Evolutionary conservation across 2,329 filamentous ascomycete genomes (phyloP).

Genomic region (Trichoderma koningii): DNA sequence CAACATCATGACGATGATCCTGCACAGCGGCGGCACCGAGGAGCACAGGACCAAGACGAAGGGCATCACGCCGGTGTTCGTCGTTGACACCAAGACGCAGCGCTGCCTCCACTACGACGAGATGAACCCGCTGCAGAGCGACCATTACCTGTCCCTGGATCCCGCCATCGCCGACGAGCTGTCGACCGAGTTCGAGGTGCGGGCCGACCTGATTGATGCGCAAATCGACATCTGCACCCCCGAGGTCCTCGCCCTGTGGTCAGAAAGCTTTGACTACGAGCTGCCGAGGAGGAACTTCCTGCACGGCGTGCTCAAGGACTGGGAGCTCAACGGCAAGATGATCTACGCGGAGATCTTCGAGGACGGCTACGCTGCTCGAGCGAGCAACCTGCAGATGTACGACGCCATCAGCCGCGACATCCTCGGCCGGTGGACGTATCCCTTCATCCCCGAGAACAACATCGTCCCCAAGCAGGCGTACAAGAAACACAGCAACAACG

Average conservation of each 20-base stretch:
- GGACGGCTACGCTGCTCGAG: constrained; percentile 82
- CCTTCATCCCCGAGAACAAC: constrained; percentile 87
- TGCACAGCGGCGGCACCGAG: constrained; percentile 71
- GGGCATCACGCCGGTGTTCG: constrained; percentile 77
- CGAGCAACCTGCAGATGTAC: constrained; percentile 84
- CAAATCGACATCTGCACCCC: constrained; percentile 97
- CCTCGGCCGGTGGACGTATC: constrained; percentile 84
- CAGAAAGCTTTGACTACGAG: constrained; percentile 97
- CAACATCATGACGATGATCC: constrained; percentile 95
- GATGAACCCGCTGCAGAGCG: constrained; percentile 68
- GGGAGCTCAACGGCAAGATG: constrained; percentile 95
- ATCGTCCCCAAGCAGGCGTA: constrained; percentile 77
- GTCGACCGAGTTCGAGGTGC: constrained; percentile 73
- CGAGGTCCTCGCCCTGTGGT: constrained; percentile 92
- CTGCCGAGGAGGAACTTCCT: constrained; percentile 85
- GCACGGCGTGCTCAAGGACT: constrained; percentile 92
- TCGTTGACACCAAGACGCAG: constrained; percentile 77
- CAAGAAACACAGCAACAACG: constrained; percentile 65
- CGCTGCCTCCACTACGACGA: constrained; percentile 94
- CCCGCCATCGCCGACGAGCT: constrained; percentile 73
- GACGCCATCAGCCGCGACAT: constrained; percentile 86
- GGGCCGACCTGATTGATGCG: constrained; percentile 87
- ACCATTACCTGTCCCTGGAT: constrained; percentile 71
- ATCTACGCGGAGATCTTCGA: constrained; percentile 86
- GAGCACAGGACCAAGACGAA: constrained; percentile 76